Conservation (phyloP, 208 protist genomes). For the Acanthamoeba triangularis region DNA sequence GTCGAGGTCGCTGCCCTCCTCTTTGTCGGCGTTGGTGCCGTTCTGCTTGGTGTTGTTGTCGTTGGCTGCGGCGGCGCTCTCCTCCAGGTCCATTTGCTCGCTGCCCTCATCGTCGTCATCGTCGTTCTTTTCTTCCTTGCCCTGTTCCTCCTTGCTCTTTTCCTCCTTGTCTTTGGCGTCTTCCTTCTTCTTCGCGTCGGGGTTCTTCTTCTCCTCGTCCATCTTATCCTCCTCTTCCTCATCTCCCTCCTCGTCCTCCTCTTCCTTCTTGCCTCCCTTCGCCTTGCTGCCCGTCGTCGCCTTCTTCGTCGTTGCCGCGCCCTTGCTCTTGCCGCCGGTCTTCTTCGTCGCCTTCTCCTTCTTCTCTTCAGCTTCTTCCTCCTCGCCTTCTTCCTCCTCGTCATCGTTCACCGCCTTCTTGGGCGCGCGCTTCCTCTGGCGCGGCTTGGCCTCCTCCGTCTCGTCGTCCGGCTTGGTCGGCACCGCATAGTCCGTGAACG, state of each 20-base stretch:
- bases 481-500: background rate
- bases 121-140: background rate
- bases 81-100: background rate
- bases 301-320: background rate
- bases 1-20: background rate
- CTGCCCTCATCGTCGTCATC: background rate
- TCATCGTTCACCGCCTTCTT: constrained; percentile 28
- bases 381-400: background rate
- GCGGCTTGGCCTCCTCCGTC: background rate
- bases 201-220: background rate
- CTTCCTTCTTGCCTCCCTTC: background rate
- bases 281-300: background rate
- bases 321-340: too few relatives aligned
- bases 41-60: background rate
- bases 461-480: background rate
- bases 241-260: background rate
- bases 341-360: background rate
- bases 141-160: background rate
- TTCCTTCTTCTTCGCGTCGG: background rate
- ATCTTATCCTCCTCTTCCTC: background rate
- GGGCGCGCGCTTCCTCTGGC: background rate
- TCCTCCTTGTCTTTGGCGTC: background rate
- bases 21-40: background rate
- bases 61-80: background rate
- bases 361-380: background rate